These are phyloP conservation scores for Choiromyces venosus DNA, from an alignment of 495 filamentous ascomycete genomes.

Conservation along the genomic window DNA sequence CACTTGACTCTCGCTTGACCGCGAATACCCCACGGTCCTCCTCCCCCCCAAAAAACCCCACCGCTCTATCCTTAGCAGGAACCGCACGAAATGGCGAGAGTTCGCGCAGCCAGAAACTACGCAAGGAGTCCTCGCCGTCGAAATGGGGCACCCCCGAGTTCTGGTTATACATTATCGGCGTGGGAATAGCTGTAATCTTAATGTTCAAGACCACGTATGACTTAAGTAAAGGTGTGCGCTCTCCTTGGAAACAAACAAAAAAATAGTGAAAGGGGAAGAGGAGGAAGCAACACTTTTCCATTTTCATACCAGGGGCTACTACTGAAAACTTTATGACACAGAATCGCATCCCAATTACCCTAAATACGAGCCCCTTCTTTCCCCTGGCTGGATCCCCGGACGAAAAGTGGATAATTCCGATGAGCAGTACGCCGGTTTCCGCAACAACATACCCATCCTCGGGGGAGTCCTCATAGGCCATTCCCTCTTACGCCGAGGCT, in stretches of 20 bases:
- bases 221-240: slow-evolving; percentile 73
- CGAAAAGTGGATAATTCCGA: slow-evolving; percentile 92
- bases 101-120: slow-evolving; percentile 46
- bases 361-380: slow-evolving; percentile 65
- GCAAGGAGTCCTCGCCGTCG: slow-evolving; percentile 51
- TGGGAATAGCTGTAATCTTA: slow-evolving; percentile 62
- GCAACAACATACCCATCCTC: slow-evolving; percentile 79
- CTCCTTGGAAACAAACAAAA: neutral
- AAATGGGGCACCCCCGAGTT: slow-evolving; percentile 87
- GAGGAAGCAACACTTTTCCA: neutral
- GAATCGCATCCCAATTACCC: slow-evolving; percentile 75
- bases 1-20: slow-evolving; percentile 87
- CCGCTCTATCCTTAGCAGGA: slow-evolving; percentile 36
- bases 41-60: slow-evolving; percentile 50
- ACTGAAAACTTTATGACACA: slow-evolving; percentile 40
- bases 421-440: slow-evolving; percentile 78
- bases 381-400: slow-evolving; percentile 87
- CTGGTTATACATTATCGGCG: slow-evolving; percentile 69
- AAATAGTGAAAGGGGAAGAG: neutral
- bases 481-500: slow-evolving; percentile 67
- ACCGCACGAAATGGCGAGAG: slow-evolving; percentile 38
- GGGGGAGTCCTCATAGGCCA: slow-evolving; percentile 64
- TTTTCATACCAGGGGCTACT: neutral
- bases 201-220: slow-evolving; percentile 88
- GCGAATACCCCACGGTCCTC: slow-evolving; percentile 51